These are phyloP conservation scores for Gossypium australe DNA, from an alignment of 345 rosid genomes.

Conservation along the genomic window DNA sequence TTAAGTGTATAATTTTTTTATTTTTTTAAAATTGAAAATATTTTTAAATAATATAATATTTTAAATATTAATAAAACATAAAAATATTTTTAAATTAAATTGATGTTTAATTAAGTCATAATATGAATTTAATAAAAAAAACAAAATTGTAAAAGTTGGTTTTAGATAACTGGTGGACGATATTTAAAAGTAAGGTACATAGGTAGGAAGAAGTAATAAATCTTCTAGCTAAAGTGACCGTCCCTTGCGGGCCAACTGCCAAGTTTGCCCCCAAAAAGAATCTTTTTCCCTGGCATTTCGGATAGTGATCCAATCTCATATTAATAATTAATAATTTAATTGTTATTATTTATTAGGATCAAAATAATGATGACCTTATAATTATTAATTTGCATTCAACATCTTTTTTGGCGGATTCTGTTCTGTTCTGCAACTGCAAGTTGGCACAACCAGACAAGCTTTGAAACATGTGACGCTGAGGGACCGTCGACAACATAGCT, in stretches of 20 bases:
- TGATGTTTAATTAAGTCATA: no score
- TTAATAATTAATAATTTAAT: background rate
- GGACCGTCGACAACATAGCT: background rate
- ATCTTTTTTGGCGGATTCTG: background rate
- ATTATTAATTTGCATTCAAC: background rate
- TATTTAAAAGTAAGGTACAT: background rate
- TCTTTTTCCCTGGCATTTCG: background rate
- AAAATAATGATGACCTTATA: background rate
- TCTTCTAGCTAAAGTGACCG: background rate
- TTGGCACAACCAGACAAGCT: background rate
- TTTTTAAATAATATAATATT: no score
- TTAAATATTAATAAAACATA: no score
- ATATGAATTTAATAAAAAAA: no score
- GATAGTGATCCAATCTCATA: background rate
- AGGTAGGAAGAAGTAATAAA: background rate
- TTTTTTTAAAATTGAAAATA: no score
- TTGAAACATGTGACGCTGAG: background rate
- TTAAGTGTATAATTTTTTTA: no score
- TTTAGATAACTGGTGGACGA: background rate
- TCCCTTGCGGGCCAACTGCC: background rate
- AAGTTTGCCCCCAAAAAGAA: background rate
- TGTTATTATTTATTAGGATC: background rate
- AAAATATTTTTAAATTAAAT: no score
- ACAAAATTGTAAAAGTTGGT: background rate
- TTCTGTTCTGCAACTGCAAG: background rate